A percentile compares a stretch with the other conserved stretches of the same genome.
These are phyloP conservation scores for Camellia oleifera DNA, from an alignment of 179 eudicot genomes.

Conservation along the genomic window DNA sequence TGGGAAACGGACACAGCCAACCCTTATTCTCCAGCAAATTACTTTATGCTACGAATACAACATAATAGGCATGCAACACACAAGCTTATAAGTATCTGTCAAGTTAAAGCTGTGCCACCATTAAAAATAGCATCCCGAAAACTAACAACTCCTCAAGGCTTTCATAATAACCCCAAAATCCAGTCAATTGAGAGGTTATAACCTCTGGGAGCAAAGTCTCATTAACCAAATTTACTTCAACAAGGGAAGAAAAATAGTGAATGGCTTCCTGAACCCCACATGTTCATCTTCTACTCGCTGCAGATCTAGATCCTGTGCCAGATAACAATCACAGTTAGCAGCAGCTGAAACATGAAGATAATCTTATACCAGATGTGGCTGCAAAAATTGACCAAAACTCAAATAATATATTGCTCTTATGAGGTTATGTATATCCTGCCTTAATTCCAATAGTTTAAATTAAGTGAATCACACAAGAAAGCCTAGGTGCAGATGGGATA, in stretches of 20 bases:
- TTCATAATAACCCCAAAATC: neutral
- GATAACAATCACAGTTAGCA: neutral
- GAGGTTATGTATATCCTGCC: neutral
- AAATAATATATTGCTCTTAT: no score
- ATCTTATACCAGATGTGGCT: neutral
- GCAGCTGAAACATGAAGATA: neutral
- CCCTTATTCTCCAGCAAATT: neutral
- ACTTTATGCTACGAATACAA: neutral
- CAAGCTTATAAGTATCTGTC: neutral
- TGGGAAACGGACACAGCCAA: neutral
- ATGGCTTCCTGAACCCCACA: neutral
- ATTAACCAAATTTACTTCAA: neutral
- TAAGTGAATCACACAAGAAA: neutral
- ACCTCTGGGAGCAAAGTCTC: neutral
- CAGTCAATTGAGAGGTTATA: neutral
- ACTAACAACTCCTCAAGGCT: neutral
- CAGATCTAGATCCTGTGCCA: slow-evolving; percentile 19
- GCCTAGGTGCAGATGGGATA: neutral
- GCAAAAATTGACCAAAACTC: neutral
- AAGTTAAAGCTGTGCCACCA: neutral
- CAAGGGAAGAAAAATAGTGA: neutral
- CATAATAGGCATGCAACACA: neutral
- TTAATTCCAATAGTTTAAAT: neutral
- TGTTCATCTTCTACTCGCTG: slow-evolving; percentile 9
- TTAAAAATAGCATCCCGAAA: slow-evolving; percentile 1